These are phyloP conservation scores for Scenedesmus sp. DNA, from an alignment of 163 green algal species.

Conservation along the genomic window DNA sequence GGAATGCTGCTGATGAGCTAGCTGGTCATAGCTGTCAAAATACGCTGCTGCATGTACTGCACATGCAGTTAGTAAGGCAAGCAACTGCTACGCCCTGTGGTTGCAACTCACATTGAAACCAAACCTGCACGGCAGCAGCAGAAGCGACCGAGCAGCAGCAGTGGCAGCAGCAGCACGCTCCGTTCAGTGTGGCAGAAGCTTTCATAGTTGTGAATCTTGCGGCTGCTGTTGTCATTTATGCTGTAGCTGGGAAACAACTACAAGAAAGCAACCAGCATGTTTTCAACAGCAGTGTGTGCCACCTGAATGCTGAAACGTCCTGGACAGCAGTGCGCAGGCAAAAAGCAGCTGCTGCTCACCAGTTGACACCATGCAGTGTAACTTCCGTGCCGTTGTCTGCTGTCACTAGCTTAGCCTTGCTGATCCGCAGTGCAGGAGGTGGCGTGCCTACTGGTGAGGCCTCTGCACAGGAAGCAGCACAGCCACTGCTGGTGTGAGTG, in stretches of 20 bases:
- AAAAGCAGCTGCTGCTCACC: constrained; percentile 6
- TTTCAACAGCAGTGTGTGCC: too few relatives aligned
- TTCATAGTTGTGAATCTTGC: not conserved
- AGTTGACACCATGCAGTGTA: constrained; percentile 40
- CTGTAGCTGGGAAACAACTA: too few relatives aligned
- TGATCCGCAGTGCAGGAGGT: constrained; percentile 10
- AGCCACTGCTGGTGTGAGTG: not conserved
- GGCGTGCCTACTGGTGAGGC: not conserved
- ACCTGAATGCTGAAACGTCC: not conserved
- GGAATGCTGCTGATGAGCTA: not conserved
- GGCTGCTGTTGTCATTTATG: not conserved
- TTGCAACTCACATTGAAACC: constrained; percentile 43
- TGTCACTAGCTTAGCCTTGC: constrained; percentile 14
- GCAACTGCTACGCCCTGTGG: not conserved
- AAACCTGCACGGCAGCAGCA: constrained; percentile 18
- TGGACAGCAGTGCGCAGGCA: not conserved
- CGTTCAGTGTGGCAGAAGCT: too few relatives aligned
- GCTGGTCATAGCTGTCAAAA: not conserved
- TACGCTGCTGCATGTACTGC: not conserved
- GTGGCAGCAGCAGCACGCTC: not conserved
- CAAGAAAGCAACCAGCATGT: too few relatives aligned
- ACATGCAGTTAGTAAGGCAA: not conserved
- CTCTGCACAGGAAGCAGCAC: not conserved
- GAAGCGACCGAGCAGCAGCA: not conserved
- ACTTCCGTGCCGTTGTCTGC: constrained; percentile 1